Evolutionary conservation across 768 basidiomycete species (phyloP).

Genomic region (Dentipellis sp.): DNA sequence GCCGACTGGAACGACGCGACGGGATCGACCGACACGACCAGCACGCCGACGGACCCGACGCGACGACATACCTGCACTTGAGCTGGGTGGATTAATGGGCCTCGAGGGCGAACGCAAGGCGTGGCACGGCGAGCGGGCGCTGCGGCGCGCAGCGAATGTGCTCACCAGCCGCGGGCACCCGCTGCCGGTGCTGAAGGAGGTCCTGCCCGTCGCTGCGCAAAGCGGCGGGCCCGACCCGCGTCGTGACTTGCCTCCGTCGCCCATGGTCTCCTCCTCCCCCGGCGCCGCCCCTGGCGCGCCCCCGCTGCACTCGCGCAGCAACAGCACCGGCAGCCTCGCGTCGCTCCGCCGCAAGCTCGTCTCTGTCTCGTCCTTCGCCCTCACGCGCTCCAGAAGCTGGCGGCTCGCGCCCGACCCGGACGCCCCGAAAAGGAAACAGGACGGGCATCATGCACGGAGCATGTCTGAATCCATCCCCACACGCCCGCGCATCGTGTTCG

Average conservation of each 20-base stretch:
- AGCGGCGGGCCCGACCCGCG: slow-evolving; percentile 3
- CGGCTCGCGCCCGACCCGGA: neutral
- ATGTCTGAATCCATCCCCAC: slow-evolving; percentile 3
- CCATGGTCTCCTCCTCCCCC: neutral
- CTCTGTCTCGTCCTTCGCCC: slow-evolving; percentile 5
- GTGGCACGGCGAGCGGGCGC: neutral
- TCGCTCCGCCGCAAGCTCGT: slow-evolving; percentile 2
- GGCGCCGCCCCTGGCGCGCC: neutral
- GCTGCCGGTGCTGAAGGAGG: slow-evolving; percentile 2
- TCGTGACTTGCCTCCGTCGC: neutral
- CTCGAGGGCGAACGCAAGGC: neutral
- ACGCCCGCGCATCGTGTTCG: neutral
- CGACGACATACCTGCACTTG: neutral
- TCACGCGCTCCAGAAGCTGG: neutral
- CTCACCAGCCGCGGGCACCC: slow-evolving; percentile 12
- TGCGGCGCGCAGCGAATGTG: slow-evolving; percentile 14
- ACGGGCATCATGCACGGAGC: slow-evolving; percentile 1
- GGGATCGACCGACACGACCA: neutral
- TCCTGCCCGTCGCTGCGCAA: neutral
- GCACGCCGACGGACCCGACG: neutral
- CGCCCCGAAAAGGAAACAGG: slow-evolving; percentile 6
- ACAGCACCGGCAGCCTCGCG: neutral
- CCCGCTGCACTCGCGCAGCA: neutral
- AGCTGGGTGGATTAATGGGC: too few relatives aligned
- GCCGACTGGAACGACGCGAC: neutral